Evolutionary conservation across 768 basidiomycete species (phyloP).

Genomic region (Pholiota molesta): DNA sequence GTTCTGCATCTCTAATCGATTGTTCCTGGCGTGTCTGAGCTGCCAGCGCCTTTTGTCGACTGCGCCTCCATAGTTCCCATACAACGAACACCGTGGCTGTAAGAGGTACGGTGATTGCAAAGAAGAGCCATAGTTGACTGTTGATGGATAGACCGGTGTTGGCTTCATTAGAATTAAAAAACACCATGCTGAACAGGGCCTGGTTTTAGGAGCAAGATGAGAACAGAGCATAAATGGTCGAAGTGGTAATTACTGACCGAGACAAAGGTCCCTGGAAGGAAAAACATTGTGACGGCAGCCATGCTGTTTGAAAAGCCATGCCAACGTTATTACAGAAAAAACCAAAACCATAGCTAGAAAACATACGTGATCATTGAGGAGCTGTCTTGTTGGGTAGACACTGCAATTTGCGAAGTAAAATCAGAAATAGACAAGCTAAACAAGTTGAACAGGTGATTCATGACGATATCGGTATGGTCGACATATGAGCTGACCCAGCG

Average conservation of each 20-base stretch:
- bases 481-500: conserved; percentile 23
- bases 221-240: not conserved
- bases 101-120: conserved; percentile 23
- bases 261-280: conserved; percentile 30
- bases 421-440: not conserved
- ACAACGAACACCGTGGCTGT: conserved; percentile 22
- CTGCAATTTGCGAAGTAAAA: conserved; percentile 22
- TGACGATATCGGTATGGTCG: conserved; percentile 23
- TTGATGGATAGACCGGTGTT: conserved; percentile 15
- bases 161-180: conserved; percentile 17
- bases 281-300: conserved; percentile 30
- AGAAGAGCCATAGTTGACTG: conserved; percentile 23
- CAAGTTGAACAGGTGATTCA: conserved; percentile 26
- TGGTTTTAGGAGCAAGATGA: not conserved
- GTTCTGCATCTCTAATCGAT: too few species aligned
- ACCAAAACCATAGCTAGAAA: too few species aligned
- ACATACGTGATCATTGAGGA: conserved; percentile 30
- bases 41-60: not conserved
- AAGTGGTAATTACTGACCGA: conserved; percentile 16
- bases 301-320: conserved; percentile 15
- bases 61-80: conserved; percentile 20
- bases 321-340: not conserved
- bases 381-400: conserved; percentile 25
- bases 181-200: conserved; percentile 29
- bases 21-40: too few species aligned